A percentile compares a stretch with the other conserved stretches of the same genome.
Conservation (phyloP, 345 rosid genomes). For the Kandelia obovata region DNA sequence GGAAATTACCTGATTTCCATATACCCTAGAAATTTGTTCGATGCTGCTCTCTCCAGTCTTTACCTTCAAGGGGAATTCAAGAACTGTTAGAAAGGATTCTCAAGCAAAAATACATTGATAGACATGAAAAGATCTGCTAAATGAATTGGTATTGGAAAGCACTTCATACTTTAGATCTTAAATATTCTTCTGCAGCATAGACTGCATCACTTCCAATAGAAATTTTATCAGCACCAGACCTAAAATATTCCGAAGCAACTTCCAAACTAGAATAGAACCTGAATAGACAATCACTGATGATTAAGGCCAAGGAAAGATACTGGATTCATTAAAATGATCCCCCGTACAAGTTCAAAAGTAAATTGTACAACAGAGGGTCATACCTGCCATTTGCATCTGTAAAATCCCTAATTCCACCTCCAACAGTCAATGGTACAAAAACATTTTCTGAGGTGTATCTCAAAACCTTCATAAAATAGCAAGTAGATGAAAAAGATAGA, state of each 20-base stretch:
- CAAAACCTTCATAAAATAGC: conserved; percentile 56
- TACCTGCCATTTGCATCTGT: conserved; percentile 95
- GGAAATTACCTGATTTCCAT: conserved; percentile 82
- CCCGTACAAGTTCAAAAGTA: too few species aligned
- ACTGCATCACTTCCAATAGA: conserved; percentile 98
- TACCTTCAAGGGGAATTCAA: conserved; percentile 41
- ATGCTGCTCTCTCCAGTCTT: conserved; percentile 87
- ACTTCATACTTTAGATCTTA: conserved; percentile 69
- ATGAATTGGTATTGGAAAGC: conserved; percentile 6
- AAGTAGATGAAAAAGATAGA: conserved; percentile 7
- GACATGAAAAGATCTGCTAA: background rate
- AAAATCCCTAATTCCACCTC: conserved; percentile 98
- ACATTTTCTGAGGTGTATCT: conserved; percentile 88
- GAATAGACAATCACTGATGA: conserved; percentile 6
- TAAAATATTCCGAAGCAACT: conserved; percentile 95
- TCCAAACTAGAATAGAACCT: conserved; percentile 96
- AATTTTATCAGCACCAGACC: conserved; percentile 96
- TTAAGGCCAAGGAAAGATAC: background rate
- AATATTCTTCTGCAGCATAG: conserved; percentile 81
- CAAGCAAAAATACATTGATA: conserved; percentile 2
- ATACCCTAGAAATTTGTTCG: conserved; percentile 88
- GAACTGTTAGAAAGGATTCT: conserved; percentile 11
- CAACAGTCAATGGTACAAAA: conserved; percentile 95
- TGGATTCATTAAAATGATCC: background rate
- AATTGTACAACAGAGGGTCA: background rate